Percentiles rank a stretch among this genome's conserved stretches.
Conservation (phyloP, 75 land plant species). For the Pseudotsuga menziesii region DNA sequence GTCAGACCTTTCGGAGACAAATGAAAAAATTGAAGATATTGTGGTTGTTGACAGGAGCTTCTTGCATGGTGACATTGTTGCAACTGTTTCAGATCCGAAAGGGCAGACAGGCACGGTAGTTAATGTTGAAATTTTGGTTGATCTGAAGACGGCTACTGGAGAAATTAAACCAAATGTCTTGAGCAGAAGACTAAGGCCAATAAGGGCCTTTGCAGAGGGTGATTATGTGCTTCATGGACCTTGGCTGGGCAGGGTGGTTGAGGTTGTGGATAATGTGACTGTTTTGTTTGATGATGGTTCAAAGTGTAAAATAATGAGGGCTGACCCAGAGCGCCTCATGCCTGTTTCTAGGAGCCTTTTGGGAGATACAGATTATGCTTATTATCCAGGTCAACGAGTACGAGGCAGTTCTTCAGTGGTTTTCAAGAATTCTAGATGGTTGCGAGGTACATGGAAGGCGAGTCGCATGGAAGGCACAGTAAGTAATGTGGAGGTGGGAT, state of each 20-base stretch:
- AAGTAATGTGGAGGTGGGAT: slow-evolving; percentile 63
- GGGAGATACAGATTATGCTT: slow-evolving; percentile 72
- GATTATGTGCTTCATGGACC: slow-evolving; percentile 84
- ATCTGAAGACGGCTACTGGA: slow-evolving; percentile 54
- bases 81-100: slow-evolving; percentile 65
- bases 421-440: slow-evolving; percentile 79
- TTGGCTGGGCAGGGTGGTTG: slow-evolving; percentile 98
- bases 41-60: slow-evolving; percentile 75
- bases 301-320: slow-evolving; percentile 72
- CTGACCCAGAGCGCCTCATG: slow-evolving; percentile 70
- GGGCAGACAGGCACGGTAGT: slow-evolving; percentile 83
- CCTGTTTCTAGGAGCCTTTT: slow-evolving; percentile 43
- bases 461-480: slow-evolving; percentile 92
- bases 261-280: slow-evolving; percentile 86
- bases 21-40: slow-evolving; percentile 44
- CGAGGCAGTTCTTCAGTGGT: slow-evolving; percentile 64
- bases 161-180: slow-evolving; percentile 50
- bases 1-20: slow-evolving; percentile 62
- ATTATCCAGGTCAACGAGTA: slow-evolving; percentile 95
- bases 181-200: slow-evolving; percentile 54
- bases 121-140: slow-evolving; percentile 64
- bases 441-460: slow-evolving; percentile 88
- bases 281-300: slow-evolving; percentile 95
- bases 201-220: slow-evolving; percentile 65
- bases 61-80: slow-evolving; percentile 87